phyloP scores from a whole-genome alignment of 2,329 filamentous ascomycete genomes.

The Aschersonia sp. region DNA sequence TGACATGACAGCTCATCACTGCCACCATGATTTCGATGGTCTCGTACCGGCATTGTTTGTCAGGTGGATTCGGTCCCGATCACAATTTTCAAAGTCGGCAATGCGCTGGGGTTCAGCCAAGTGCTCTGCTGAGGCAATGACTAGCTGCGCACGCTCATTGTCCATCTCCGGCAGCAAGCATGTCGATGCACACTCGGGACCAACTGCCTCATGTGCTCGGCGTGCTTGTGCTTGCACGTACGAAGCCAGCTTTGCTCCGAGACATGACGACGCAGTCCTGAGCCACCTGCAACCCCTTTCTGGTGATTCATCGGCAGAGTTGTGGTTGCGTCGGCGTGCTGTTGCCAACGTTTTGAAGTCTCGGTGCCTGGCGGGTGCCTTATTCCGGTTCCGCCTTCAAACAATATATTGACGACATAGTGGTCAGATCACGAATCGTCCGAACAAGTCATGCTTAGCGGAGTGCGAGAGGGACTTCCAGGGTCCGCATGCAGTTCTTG shows the following conservation, averaged over 20 bases:
- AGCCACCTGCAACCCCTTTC: background rate
- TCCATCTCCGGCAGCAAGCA: background rate
- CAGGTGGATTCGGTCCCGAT: background rate
- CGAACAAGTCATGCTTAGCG: too few species aligned
- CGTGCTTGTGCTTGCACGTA: background rate
- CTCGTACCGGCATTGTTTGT: background rate
- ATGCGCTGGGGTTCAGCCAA: background rate
- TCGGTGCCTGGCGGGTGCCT: too few species aligned
- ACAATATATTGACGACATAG: too few species aligned
- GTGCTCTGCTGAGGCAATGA: background rate
- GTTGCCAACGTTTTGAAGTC: too few species aligned
- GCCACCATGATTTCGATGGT: background rate
- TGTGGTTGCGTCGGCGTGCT: too few species aligned
- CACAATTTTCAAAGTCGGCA: background rate
- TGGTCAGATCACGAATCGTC: too few species aligned
- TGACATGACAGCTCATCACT: background rate
- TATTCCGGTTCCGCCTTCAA: too few species aligned
- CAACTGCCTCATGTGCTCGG: background rate
- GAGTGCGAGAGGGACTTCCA: too few species aligned
- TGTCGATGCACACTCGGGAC: background rate
- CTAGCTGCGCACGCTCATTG: background rate
- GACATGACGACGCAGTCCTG: background rate
- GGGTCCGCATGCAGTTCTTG: background rate
- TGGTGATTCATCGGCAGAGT: background rate
- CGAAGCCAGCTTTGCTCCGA: background rate